phyloP scores from a whole-genome alignment of 2,329 filamentous ascomycete species.

The Raffaelea arxii region DNA sequence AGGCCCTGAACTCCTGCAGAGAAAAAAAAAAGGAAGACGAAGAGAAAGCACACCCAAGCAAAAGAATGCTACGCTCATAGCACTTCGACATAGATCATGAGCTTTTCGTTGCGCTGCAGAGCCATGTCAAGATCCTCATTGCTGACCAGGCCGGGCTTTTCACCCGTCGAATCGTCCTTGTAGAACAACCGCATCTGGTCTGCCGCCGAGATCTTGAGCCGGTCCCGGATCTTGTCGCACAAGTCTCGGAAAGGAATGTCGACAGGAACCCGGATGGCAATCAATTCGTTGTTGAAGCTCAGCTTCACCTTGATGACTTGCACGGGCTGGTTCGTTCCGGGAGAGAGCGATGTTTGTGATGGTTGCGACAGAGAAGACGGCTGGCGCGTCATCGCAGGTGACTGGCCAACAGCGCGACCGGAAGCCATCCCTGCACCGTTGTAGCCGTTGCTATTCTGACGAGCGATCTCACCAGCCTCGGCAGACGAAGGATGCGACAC shows the following conservation, averaged over 20 bases:
- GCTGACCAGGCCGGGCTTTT: conserved; percentile 64
- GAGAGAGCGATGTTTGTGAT: conserved; percentile 46
- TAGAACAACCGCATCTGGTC: conserved; percentile 75
- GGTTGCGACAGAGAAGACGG: conserved; percentile 39
- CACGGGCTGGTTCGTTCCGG: conserved; percentile 33
- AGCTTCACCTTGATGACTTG: conserved; percentile 85
- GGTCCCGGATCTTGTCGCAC: conserved; percentile 73
- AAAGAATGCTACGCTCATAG: too few species aligned
- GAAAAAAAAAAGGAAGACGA: neutral
- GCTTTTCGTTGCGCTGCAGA: conserved; percentile 74
- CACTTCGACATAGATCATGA: conserved; percentile 63
- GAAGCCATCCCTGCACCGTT: conserved; percentile 28
- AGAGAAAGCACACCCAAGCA: too few species aligned
- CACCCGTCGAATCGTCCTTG: conserved; percentile 70
- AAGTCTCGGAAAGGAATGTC: conserved; percentile 72
- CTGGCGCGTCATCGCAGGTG: conserved; percentile 32
- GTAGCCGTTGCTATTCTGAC: conserved; percentile 43
- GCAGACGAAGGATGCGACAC: conserved; percentile 57
- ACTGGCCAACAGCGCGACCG: conserved; percentile 35
- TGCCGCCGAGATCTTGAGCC: conserved; percentile 60
- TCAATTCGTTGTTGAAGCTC: conserved; percentile 83
- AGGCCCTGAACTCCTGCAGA: neutral
- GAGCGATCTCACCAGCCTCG: conserved; percentile 17
- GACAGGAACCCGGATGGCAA: conserved; percentile 78
- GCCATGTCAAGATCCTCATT: conserved; percentile 76